Percentiles rank a stretch among this genome's conserved stretches.
These are phyloP conservation scores for Geosmithia morbida DNA, from an alignment of 2,329 filamentous ascomycete genomes.

Conservation along the genomic window DNA sequence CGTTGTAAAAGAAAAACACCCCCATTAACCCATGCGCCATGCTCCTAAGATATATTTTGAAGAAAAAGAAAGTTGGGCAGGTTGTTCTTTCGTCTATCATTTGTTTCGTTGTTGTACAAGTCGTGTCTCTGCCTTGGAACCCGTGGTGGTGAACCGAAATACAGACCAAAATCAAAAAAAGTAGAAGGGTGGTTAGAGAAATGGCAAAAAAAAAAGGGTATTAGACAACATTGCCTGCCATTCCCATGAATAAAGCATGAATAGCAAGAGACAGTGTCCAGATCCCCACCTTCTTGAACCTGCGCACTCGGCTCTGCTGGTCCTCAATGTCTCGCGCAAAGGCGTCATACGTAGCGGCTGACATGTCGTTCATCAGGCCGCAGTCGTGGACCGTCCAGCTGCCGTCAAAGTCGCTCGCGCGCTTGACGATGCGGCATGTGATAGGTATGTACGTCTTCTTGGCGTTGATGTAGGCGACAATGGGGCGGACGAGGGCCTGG, in stretches of 20 bases:
- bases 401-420: constrained; percentile 77
- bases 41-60: no score
- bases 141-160: no score
- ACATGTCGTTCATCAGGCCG: constrained; percentile 85
- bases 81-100: no score
- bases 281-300: constrained; percentile 90
- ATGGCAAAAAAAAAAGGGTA: not conserved
- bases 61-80: no score
- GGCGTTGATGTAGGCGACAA: constrained; percentile 96
- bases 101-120: no score
- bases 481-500: constrained; percentile 85
- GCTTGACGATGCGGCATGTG: constrained; percentile 86
- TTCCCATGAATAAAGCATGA: constrained; percentile 87
- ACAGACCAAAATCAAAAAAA: no score
- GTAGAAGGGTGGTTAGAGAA: no score
- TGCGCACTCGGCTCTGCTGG: constrained; percentile 68
- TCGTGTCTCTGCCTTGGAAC: not conserved
- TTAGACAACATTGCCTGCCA: constrained; percentile 65
- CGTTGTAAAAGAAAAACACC: no score
- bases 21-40: no score
- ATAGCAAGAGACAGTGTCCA: constrained; percentile 90
- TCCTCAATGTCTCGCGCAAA: constrained; percentile 87
- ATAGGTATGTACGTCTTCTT: constrained; percentile 92
- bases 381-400: constrained; percentile 92
- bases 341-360: constrained; percentile 85